Base-by-base conservation (phyloP, 257 asterid genomes). In the Asclepias syriaca region DNA sequence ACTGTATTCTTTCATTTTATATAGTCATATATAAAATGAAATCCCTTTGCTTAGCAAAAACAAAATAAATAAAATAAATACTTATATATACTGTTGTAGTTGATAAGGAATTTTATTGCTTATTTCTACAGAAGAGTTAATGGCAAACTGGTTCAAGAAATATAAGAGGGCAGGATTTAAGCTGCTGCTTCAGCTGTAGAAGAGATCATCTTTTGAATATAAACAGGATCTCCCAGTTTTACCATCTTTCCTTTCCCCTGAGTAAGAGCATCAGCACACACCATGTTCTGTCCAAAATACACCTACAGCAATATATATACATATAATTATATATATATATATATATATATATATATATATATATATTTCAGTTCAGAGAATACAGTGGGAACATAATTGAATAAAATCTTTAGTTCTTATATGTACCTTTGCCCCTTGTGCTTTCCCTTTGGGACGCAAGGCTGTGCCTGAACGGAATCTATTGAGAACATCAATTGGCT, bases 221-320 rank as follows among this genome's bases (percentile, higher is more conserved):
- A 61, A 55, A 86, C 68, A 37, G 81, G 81, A 81, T 83, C 82
- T 71, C 88, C 86, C 54, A 83, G 84, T 65, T 74, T 75, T n/a
- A 86, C 64, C 11, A 45, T 71, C 60, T 75, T 74, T 5, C 66
- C 82, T 53, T 71, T 75, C 43, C 81, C 85, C 56, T 27, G 72
- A 65, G 65, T 43, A 51, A 58, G 65, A 29, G 79, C 40, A 12
- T 79, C 82, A 0, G 84, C 5, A 53, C 86, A 86, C 12, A 86
- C 83, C 79, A 86, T 45, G 75, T 86, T 83, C 77, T 86, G 90
- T 72, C 88, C 88, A 78, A 86, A 83, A 57, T 83, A 86, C 22
- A 83, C 84, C 87, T 85, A 84, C 18, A 78, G 78, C 51, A 34
- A 34, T 34, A 34, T 34, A 4, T 3, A 34, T 29, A 29, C 0